phyloP scores from a whole-genome alignment of 129 eudicot genomes.

The Cynara cardunculus region DNA sequence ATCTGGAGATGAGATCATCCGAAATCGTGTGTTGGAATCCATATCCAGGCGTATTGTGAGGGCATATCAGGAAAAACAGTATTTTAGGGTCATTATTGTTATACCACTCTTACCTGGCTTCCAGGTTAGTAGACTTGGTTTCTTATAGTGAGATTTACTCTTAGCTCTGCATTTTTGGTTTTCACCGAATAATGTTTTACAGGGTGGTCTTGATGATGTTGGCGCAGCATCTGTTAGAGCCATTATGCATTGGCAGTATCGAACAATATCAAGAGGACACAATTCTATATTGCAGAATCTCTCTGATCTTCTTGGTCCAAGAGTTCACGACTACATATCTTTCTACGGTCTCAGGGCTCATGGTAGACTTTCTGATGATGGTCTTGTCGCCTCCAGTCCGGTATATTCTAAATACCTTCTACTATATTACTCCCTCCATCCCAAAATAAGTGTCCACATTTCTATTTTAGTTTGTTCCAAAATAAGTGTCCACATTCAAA shows the following conservation, averaged over 20 bases:
- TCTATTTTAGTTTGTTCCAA: no score
- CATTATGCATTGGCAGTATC: slow-evolving; percentile 98
- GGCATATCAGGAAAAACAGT: slow-evolving; percentile 78
- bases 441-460: neutral
- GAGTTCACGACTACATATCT: slow-evolving; percentile 80
- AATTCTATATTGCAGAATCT: slow-evolving; percentile 87
- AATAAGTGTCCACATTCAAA: no score
- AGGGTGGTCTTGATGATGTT: slow-evolving; percentile 97
- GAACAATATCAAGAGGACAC: slow-evolving; percentile 87
- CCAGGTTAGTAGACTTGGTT: slow-evolving; percentile 19
- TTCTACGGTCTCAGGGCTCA: slow-evolving; percentile 91
- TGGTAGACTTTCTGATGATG: slow-evolving; percentile 82
- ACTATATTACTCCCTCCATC: neutral
- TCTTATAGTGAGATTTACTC: neutral
- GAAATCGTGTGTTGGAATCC: slow-evolving; percentile 84
- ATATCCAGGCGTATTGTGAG: slow-evolving; percentile 72
- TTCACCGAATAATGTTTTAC: slow-evolving; percentile 16
- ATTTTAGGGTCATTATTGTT: slow-evolving; percentile 78
- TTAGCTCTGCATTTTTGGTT: slow-evolving; percentile 10
- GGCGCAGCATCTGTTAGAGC: slow-evolving; percentile 99
- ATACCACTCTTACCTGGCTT: slow-evolving; percentile 97
- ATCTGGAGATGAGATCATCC: slow-evolving; percentile 79
- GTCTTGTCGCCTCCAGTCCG: slow-evolving; percentile 86
- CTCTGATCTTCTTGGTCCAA: slow-evolving; percentile 67
- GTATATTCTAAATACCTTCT: slow-evolving; percentile 32